Evolutionary conservation across 1,139 yeast genomes (phyloP).

Genomic region (Diutina sp.): DNA sequence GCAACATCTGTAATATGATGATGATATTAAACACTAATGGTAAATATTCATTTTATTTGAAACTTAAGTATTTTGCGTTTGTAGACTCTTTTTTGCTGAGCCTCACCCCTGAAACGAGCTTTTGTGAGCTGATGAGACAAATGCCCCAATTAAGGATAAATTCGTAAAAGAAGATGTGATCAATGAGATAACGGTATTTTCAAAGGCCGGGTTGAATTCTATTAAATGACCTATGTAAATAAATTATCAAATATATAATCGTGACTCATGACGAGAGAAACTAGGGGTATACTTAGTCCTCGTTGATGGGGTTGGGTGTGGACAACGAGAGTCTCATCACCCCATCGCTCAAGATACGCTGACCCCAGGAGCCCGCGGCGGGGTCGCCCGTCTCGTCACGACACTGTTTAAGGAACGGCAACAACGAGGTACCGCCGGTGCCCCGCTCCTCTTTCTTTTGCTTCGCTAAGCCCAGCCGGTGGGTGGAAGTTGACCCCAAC

Average conservation of each 20-base stretch:
- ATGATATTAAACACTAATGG: too few relatives aligned
- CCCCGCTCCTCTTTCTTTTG: slow-evolving; percentile 51
- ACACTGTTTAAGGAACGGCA: slow-evolving; percentile 88
- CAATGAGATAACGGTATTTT: too few relatives aligned
- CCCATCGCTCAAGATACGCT: slow-evolving; percentile 55
- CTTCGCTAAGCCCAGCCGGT: slow-evolving; percentile 52
- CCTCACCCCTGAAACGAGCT: not conserved
- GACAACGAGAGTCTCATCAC: slow-evolving; percentile 28
- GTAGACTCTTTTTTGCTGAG: not conserved
- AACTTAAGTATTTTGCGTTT: too few relatives aligned
- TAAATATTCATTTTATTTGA: too few relatives aligned
- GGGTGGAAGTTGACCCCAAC: slow-evolving; percentile 40
- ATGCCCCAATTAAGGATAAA: not conserved
- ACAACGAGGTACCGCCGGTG: slow-evolving; percentile 87
- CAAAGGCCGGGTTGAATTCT: not conserved
- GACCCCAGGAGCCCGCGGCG: slow-evolving; percentile 87
- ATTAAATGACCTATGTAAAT: not conserved
- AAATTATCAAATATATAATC: not conserved
- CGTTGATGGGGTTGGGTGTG: slow-evolving; percentile 9
- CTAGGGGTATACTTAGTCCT: slow-evolving; percentile 4
- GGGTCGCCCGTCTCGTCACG: slow-evolving; percentile 92
- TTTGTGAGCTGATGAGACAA: not conserved
- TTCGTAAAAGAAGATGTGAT: too few relatives aligned
- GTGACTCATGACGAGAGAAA: not conserved
- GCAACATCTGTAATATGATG: not conserved